A percentile compares a stretch with the other conserved stretches of the same genome.
phyloP scores from a whole-genome alignment of 169 alveolate species.

The Haemoproteus tartakovskyi region DNA sequence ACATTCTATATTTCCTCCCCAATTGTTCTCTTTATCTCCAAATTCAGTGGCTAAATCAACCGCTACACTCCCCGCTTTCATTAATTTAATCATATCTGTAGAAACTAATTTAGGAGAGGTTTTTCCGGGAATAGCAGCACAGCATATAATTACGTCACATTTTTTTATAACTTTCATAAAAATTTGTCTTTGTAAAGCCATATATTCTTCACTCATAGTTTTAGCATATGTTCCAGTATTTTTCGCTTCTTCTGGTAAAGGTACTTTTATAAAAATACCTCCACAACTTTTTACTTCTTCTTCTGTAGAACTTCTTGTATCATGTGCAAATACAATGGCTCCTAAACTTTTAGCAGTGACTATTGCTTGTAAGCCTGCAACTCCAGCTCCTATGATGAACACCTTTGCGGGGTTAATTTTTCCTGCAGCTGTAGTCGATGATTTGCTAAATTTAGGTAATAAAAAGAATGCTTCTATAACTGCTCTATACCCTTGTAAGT shows the following conservation, averaged over 20 bases:
- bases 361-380: constrained; percentile 94
- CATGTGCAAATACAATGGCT: constrained; percentile 87
- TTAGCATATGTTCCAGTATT: constrained; percentile 71
- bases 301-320: constrained; percentile 81
- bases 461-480: constrained; percentile 90
- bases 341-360: constrained; percentile 91
- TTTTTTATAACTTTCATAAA: constrained; percentile 80
- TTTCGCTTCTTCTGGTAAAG: constrained; percentile 83
- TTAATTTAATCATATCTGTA: constrained; percentile 80
- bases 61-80: constrained; percentile 88
- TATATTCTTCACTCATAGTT: constrained; percentile 43
- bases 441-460: constrained; percentile 86
- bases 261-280: constrained; percentile 74
- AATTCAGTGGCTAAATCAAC: constrained; percentile 89
- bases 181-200: constrained; percentile 77
- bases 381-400: constrained; percentile 94
- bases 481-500: constrained; percentile 92
- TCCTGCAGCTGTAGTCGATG: constrained; percentile 92
- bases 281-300: constrained; percentile 83
- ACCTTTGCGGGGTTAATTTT: constrained; percentile 90
- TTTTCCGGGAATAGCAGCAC: constrained; percentile 92
- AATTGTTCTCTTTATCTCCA: constrained; percentile 70
- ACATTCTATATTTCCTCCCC: constrained; percentile 89
- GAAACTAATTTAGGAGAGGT: constrained; percentile 87
- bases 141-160: constrained; percentile 88